These are phyloP conservation scores for Holtermanniella nyarrowii DNA, from an alignment of 768 basidiomycete genomes.

Conservation along the genomic window DNA sequence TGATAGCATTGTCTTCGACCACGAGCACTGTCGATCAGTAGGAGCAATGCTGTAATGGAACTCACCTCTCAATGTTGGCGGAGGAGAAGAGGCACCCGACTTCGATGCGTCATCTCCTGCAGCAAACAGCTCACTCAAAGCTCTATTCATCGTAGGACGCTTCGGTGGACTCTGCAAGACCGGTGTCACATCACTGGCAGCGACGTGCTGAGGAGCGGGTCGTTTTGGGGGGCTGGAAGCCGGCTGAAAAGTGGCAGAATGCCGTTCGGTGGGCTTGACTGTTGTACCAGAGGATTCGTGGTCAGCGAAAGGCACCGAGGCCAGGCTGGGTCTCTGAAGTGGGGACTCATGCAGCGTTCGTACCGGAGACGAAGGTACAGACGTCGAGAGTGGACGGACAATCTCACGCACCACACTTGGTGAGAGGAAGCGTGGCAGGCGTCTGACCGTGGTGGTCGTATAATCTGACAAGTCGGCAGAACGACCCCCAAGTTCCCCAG, in stretches of 20 bases:
- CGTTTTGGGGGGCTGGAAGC: too few relatives aligned
- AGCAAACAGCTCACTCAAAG: too few relatives aligned
- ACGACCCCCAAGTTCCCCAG: too few relatives aligned
- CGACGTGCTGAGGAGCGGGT: not conserved
- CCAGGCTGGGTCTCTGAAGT: not conserved
- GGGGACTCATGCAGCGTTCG: too few relatives aligned
- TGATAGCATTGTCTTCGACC: conserved; percentile 36
- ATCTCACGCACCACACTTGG: conserved; percentile 21
- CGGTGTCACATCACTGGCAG: not conserved
- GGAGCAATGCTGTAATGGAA: not conserved
- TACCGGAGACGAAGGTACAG: too few relatives aligned
- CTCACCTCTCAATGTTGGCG: conserved; percentile 8
- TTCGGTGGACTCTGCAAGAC: not conserved
- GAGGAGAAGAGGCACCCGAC: not conserved
- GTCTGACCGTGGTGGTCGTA: not conserved
- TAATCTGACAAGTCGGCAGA: too few relatives aligned
- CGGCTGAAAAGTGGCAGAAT: too few relatives aligned
- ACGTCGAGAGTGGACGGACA: conserved; percentile 8
- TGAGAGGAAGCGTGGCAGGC: conserved; percentile 16
- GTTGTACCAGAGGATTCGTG: too few relatives aligned
- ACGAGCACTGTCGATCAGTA: conserved; percentile 37
- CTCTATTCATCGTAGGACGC: too few relatives aligned
- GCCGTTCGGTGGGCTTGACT: too few relatives aligned
- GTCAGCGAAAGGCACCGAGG: too few relatives aligned
- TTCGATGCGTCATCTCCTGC: conserved; percentile 1